Evolutionary conservation across 2,329 filamentous ascomycete species (phyloP).

Genomic region (Simplicillium aogashimaense): DNA sequence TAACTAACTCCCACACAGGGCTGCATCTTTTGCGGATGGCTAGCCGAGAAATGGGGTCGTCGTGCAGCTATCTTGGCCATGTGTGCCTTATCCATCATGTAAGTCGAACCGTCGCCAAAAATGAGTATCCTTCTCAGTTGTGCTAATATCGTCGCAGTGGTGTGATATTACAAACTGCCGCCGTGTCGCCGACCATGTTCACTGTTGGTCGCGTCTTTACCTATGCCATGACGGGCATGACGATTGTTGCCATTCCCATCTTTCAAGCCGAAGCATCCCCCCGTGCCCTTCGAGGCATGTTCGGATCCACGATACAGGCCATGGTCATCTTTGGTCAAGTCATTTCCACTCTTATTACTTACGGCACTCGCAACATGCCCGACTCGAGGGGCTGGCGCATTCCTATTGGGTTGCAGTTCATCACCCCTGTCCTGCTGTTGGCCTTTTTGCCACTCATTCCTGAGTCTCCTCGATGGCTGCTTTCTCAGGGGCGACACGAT

Average conservation of each 20-base stretch:
- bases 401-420: slow-evolving; percentile 33
- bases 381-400: slow-evolving; percentile 25
- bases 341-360: slow-evolving; percentile 15
- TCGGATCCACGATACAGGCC: slow-evolving; percentile 17
- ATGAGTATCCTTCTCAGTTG: background rate
- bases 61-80: slow-evolving; percentile 13
- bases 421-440: slow-evolving; percentile 26
- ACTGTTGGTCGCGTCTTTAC: slow-evolving; percentile 18
- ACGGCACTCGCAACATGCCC: slow-evolving; percentile 14
- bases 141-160: slow-evolving; percentile 10
- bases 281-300: slow-evolving; percentile 15
- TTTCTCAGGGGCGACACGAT: slow-evolving; percentile 24
- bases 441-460: slow-evolving; percentile 24
- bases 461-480: slow-evolving; percentile 35
- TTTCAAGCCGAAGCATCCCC: slow-evolving; percentile 17
- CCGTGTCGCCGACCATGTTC: slow-evolving; percentile 17
- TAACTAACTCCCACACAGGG: background rate
- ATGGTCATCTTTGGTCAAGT: slow-evolving; percentile 16
- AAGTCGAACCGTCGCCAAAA: background rate
- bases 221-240: slow-evolving; percentile 20
- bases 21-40: slow-evolving; percentile 9
- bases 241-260: slow-evolving; percentile 19
- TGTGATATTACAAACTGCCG: slow-evolving; percentile 17
- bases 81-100: slow-evolving; percentile 10
- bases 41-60: slow-evolving; percentile 17